Percentiles rank a stretch among this genome's conserved stretches.
phyloP scores from a whole-genome alignment of 371 early-diverging fungal species.

The Mortierella sp. region DNA sequence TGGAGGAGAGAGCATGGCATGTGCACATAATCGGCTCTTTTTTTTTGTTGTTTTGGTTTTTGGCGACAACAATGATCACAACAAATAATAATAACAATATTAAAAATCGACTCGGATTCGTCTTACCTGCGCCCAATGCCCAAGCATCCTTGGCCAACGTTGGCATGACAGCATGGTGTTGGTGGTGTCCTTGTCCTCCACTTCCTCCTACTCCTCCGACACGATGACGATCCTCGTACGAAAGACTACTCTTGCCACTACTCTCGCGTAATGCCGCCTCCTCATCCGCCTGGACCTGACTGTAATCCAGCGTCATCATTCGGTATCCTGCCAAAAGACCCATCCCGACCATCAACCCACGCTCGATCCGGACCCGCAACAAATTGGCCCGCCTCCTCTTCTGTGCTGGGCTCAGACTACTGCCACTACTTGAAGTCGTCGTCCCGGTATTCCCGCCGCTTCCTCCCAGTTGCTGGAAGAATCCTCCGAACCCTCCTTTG shows the following conservation, averaged over 20 bases:
- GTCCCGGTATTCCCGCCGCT: background rate
- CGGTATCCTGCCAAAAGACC: slow-evolving; percentile 49
- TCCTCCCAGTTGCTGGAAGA: background rate
- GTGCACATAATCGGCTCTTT: background rate
- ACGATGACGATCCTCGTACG: slow-evolving; percentile 3
- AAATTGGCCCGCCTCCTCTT: slow-evolving; percentile 39
- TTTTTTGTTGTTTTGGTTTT: background rate
- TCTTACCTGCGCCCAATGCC: slow-evolving; percentile 52
- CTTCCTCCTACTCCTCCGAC: background rate
- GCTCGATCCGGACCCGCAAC: slow-evolving; percentile 53
- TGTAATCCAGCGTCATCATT: slow-evolving; percentile 51
- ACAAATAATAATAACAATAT: background rate
- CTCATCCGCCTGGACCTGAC: background rate
- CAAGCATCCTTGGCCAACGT: slow-evolving; percentile 38
- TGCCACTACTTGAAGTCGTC: background rate
- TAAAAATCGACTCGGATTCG: background rate
- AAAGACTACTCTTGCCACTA: slow-evolving; percentile 2
- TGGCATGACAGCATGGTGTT: slow-evolving; percentile 16
- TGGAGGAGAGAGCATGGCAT: slow-evolving; percentile 2
- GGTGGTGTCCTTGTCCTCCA: background rate
- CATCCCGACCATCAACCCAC: slow-evolving; percentile 54
- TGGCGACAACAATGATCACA: background rate
- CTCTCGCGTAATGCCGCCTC: background rate
- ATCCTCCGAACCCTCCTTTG: background rate
- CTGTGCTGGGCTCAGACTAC: slow-evolving; percentile 24